Base-by-base conservation (phyloP, 164 flowering plant genomes). In the Piper betle region DNA sequence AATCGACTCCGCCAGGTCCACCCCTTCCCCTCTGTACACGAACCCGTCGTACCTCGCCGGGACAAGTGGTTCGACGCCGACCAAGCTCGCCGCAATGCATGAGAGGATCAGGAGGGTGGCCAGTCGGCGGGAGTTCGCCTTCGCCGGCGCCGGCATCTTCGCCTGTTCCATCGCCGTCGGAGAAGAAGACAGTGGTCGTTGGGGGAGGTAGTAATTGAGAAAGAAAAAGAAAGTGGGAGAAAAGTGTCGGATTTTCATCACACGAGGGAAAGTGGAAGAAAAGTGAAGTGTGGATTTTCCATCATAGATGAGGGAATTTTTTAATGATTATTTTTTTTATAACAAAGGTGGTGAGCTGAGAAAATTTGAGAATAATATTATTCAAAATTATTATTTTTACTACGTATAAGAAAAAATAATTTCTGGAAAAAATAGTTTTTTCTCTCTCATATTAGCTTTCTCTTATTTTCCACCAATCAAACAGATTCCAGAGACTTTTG, bases 21-120 rank as follows among this genome's bases (percentile, higher is more conserved):
- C 15, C 50, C 2, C 58, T 55, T 43, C 25, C 6, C 50, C 61
- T 13, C 66, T 41, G 79, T 84, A 87, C 64, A 84, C 75, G 79
- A 91, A 91, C 11, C 97, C 96, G 61, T 88, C 96, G 58, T 61
- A 73, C 68, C 42, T 78, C 18, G 81, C 58, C 19, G 96, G 96
- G 9, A 82, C 82, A 52, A 39, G 60, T 7, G 41, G 57, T 58
- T 57, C 57, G 40, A 52, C 57, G 33, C 38, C 53, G 18, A 59
- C 62, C 53, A 7, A 38, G 10, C 15, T 46, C 15, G 50, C 50
- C 60, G 41, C 1, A 39, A 9, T 39, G 42, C 16, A 12, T 9
- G 10, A 58, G 3, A 58, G 16, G 25, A 58, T 38, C 60, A 16
- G 10, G n/a, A 58, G 48, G 12, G 18, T 19, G 39, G 18, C 39